Evolutionary conservation across 352 stramenopile species (phyloP).

Genomic region (Peronosclerospora sorghi): DNA sequence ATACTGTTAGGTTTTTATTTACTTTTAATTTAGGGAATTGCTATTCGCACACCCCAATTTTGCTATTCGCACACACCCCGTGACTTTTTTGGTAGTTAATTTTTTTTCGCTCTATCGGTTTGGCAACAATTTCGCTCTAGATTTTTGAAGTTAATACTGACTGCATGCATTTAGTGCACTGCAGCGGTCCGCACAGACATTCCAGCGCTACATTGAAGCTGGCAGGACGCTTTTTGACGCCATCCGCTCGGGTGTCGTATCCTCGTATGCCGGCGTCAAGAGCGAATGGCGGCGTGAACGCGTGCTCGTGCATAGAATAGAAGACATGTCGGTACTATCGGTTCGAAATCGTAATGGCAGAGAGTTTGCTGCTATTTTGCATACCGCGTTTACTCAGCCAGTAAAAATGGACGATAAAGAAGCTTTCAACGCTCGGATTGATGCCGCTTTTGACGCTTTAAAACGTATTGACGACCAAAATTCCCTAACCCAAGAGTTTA

Average conservation of each 20-base stretch:
- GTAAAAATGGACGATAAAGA: constrained; percentile 16
- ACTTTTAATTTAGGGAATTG: too few species aligned
- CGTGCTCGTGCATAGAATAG: constrained; percentile 36
- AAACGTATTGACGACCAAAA: constrained; percentile 63
- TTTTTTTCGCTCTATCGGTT: constrained; percentile 26
- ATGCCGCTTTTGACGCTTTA: constrained; percentile 49
- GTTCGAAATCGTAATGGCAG: constrained; percentile 11
- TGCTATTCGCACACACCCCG: too few species aligned
- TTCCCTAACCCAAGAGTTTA: constrained; percentile 37
- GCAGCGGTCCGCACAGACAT: constrained; percentile 38
- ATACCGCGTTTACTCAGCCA: constrained; percentile 35
- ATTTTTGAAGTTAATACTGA: not conserved
- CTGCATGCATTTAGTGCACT: constrained; percentile 22
- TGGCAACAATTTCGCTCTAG: not conserved
- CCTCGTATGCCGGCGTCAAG: constrained; percentile 55
- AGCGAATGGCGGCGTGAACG: constrained; percentile 68
- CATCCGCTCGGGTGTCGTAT: constrained; percentile 47
- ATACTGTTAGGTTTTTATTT: too few species aligned
- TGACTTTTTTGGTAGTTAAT: too few species aligned
- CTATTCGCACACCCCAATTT: too few species aligned
- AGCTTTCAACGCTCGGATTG: constrained; percentile 32
- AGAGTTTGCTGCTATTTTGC: constrained; percentile 33
- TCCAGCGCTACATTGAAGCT: constrained; percentile 37
- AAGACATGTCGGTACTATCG: constrained; percentile 34
- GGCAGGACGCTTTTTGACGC: constrained; percentile 47